Conservation (phyloP, 1,284 basidiomycete species). For the Cystobasidium slooffiae region DNA sequence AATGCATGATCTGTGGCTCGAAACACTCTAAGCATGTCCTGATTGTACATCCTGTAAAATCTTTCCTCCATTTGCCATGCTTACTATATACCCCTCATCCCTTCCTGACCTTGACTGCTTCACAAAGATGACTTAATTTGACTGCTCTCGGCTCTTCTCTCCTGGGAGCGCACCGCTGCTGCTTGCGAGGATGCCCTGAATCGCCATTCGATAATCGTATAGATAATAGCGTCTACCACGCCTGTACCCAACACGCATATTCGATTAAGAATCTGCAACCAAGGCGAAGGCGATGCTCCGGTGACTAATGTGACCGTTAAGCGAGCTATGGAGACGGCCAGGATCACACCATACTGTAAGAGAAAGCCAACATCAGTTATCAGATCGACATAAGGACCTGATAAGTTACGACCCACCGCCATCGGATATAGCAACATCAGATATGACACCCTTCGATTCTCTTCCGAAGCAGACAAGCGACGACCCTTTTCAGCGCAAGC, state of each 20-base stretch:
- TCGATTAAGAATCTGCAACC: conserved; percentile 22
- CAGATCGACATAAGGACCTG: neutral
- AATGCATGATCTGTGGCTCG: too few relatives aligned
- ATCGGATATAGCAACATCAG: conserved; percentile 45
- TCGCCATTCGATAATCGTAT: conserved; percentile 44
- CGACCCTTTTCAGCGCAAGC: neutral
- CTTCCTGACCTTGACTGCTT: neutral
- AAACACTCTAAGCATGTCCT: too few relatives aligned
- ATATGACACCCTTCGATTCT: conserved; percentile 34
- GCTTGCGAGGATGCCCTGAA: conserved; percentile 28
- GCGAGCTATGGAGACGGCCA: conserved; percentile 24
- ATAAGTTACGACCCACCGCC: conserved; percentile 24
- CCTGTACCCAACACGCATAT: conserved; percentile 28
- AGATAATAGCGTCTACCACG: conserved; percentile 41
- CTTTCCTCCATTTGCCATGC: too few relatives aligned
- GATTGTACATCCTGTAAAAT: too few relatives aligned
- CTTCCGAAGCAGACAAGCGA: conserved; percentile 35
- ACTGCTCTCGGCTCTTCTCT: neutral
- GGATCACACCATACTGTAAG: conserved; percentile 22
- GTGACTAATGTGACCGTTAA: conserved; percentile 16
- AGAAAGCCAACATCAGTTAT: neutral
- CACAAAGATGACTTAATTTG: neutral
- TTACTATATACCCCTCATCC: too few relatives aligned
- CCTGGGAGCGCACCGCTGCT: neutral
- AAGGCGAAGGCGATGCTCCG: conserved; percentile 2